phyloP scores from a whole-genome alignment of 371 early-diverging fungal genomes.

The Rhizopus sp. region DNA sequence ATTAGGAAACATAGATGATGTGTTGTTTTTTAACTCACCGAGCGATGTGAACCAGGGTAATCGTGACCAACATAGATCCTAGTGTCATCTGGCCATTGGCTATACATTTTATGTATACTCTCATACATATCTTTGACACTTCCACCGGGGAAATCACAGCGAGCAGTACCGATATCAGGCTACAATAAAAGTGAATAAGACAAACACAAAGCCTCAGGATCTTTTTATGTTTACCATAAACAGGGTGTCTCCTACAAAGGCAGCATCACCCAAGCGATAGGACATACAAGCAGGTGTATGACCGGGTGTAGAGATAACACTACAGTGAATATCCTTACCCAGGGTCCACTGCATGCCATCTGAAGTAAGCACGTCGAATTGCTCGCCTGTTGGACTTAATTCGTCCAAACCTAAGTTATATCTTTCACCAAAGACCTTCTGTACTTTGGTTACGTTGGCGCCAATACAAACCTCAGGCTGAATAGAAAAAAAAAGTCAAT shows the following conservation, averaged over 20 bases:
- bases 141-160: conserved; percentile 56
- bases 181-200: conserved; percentile 6
- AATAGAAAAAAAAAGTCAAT: neutral
- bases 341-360: conserved; percentile 37
- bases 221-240: conserved; percentile 41
- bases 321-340: conserved; percentile 45
- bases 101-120: conserved; percentile 46
- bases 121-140: conserved; percentile 43
- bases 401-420: conserved; percentile 33
- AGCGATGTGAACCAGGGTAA: conserved; percentile 38
- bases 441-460: conserved; percentile 38
- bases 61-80: conserved; percentile 51
- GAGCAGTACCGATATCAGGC: conserved; percentile 54
- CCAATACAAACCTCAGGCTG: conserved; percentile 50
- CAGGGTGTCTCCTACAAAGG: conserved; percentile 50
- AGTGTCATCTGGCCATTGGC: conserved; percentile 44
- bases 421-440: conserved; percentile 38
- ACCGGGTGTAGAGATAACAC: conserved; percentile 41
- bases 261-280: conserved; percentile 48
- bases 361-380: conserved; percentile 34
- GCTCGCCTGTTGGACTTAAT: conserved; percentile 31
- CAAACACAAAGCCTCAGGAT: neutral
- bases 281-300: conserved; percentile 54
- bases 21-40: conserved; percentile 23
- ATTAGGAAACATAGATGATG: neutral